phyloP scores from a whole-genome alignment of 306 rosid species.

The Notholithocarpus densiflorus region DNA sequence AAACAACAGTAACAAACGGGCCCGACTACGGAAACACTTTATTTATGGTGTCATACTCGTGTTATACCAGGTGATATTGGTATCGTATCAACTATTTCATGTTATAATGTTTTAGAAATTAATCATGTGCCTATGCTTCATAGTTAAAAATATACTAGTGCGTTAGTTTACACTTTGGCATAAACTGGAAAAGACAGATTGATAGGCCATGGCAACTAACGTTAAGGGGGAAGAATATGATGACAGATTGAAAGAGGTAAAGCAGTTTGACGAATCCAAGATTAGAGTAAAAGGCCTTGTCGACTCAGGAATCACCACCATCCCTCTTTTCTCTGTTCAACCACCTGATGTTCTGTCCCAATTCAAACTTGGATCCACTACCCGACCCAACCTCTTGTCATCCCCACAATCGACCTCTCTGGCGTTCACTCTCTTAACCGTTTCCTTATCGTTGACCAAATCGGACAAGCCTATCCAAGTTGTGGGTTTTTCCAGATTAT shows the following conservation, averaged over 20 bases:
- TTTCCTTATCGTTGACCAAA: slow-evolving; percentile 13
- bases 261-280: slow-evolving; percentile 36
- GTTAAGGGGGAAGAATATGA: neutral
- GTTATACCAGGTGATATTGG: too few relatives aligned
- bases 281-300: slow-evolving; percentile 36
- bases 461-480: slow-evolving; percentile 28
- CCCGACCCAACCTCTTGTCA: neutral
- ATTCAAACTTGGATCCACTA: neutral
- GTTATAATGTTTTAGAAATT: too few relatives aligned
- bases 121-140: too few relatives aligned
- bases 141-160: too few relatives aligned
- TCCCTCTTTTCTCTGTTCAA: slow-evolving; percentile 37
- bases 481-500: slow-evolving; percentile 43
- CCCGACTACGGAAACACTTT: too few relatives aligned
- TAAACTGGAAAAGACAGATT: too few relatives aligned
- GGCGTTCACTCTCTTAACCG: slow-evolving; percentile 16
- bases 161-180: too few relatives aligned
- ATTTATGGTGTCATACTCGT: too few relatives aligned
- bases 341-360: slow-evolving; percentile 15
- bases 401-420: slow-evolving; percentile 35
- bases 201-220: neutral
- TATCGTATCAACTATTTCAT: too few relatives aligned
- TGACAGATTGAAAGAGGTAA: slow-evolving; percentile 19
- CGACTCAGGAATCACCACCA: slow-evolving; percentile 26
- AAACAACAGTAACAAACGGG: too few relatives aligned